Base-by-base conservation (phyloP, 1,284 basidiomycete genomes). In the Erythrobasidium hasegawianum region DNA sequence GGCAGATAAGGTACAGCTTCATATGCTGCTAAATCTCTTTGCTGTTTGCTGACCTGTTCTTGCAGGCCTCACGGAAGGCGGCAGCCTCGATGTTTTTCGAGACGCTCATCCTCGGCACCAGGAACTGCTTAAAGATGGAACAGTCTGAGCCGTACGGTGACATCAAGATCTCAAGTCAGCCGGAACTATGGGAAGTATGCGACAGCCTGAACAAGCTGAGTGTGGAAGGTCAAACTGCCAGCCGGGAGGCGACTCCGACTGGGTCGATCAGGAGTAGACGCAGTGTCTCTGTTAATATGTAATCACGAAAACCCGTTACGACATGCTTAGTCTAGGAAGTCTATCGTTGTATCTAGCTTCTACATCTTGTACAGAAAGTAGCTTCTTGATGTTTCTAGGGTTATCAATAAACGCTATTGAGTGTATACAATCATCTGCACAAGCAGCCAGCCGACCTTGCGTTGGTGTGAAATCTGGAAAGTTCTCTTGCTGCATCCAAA, bases 1-100 rank as follows among this genome's bases (percentile, higher is more conserved):
- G 79, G 82, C 88, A 1, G 81, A 86, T 72, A 89, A 87, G 83
- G 88, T 87, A 70, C 67, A 81, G 76, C 72, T 49, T 27, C 7
- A 41, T 33, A 1, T 39, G 43, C 43, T 59, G 41, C 38, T 26
- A n/a, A 11, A 26, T 4, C 7, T 56, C 22, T 26, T 26, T 26
- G 2, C n/a, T 20, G 14, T 7, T 33, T 11, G 33, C 33, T 33
- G 11, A 29, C 26, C 14, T 1, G 50, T 8, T 61, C 16, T 18
- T 27, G 0, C 71, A 93, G 85, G 90, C 91, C 8, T 88, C 89
- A 8, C 86, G 90, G 59, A 86, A 91, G 52, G 95, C 93, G 2
- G 92, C 94, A 0, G 86, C 93, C 0, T 86, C 90, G 1, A 97
- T 98, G 83, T 98, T 98, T 83, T 98, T 97, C 75, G 95, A 98